Evolutionary conservation across 371 early-diverging fungal genomes (phyloP), one percentile per base, ranked within the genome.

Genomic region (Lichtheimia ramosa): DNA sequence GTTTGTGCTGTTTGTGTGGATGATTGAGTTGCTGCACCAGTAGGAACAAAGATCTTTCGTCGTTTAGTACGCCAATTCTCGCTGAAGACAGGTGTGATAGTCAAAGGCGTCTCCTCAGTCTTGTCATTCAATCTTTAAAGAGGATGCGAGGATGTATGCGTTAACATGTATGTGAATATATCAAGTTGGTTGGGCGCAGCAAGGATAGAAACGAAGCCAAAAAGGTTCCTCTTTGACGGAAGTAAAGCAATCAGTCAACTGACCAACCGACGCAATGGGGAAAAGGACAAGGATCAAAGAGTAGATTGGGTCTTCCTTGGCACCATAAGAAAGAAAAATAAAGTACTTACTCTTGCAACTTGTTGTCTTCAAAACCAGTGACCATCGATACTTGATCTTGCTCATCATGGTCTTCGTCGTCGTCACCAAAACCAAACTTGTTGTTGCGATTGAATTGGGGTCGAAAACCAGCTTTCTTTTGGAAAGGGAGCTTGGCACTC

Each of bases 331-430:
- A 34, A 34, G 25, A 34, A 34, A 8, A 34, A 16, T 16, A 46
- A 14, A 16, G 3, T 10, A 56, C 64, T 62, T 79, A 85, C 85
- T 79, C 79, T 68, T 74, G 69, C 7, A 75, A 63, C 55, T 73
- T 76, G 46, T 83, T 83, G 20, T 78, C 80, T 62, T 85, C 83
- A 16, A 85, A 61, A 12, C 84, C 86, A 25, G 69, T 57, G 20
- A 85, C 73, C 46, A 75, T 61, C 40, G 83, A 82, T 16, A 79
- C 78, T 42, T 66, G 62, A 3, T 68, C 66, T 2, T 52, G 54
- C 15, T 66, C 63, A 25, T 77, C 74, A 50, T 65, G 61, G 4
- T 72, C 72, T 8, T 81, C 83, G 39, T 82, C 84, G 55, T 80
- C 71, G 49, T 67, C 74, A 14, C 56, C 56, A 18, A 68, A 68